Conservation (phyloP, 1,284 basidiomycete species). For the Coniferiporia weirii region DNA sequence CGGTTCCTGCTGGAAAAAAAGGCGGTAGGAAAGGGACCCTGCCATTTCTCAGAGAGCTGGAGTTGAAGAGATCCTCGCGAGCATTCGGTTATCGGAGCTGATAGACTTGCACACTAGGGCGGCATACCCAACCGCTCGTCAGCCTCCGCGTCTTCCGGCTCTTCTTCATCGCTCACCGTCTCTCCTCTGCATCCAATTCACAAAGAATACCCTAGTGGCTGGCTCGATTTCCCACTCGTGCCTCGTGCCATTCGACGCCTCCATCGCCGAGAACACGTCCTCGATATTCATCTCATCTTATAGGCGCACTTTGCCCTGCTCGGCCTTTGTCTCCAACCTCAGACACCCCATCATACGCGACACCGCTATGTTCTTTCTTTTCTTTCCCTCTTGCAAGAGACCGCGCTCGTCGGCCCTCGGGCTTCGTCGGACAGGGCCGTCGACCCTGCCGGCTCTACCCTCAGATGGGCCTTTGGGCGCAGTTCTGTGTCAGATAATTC, state of each 20-base stretch:
- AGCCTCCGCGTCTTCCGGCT: conserved; percentile 1
- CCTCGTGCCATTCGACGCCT: neutral
- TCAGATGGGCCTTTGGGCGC: too few species aligned
- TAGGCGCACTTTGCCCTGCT: too few species aligned
- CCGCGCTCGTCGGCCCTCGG: conserved; percentile 11
- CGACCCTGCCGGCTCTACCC: neutral
- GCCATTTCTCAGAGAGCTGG: neutral
- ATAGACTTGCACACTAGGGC: conserved; percentile 4
- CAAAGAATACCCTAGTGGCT: neutral
- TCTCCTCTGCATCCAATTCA: neutral
- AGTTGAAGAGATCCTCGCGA: conserved; percentile 3
- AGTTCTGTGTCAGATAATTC: conserved; percentile 12
- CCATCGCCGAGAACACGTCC: neutral
- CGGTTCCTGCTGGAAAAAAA: conserved; percentile 5
- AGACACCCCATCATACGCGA: neutral
- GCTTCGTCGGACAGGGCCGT: neutral
- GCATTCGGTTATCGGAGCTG: conserved; percentile 4
- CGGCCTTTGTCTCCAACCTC: too few species aligned
- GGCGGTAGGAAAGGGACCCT: neutral
- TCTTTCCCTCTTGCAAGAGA: neutral
- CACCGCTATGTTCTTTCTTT: neutral
- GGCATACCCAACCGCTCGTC: neutral
- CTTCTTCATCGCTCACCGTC: neutral
- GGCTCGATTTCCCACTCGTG: neutral
- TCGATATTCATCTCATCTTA: neutral